Base-by-base conservation (phyloP, 2,329 filamentous ascomycete genomes). In the Penicillium thymicola region DNA sequence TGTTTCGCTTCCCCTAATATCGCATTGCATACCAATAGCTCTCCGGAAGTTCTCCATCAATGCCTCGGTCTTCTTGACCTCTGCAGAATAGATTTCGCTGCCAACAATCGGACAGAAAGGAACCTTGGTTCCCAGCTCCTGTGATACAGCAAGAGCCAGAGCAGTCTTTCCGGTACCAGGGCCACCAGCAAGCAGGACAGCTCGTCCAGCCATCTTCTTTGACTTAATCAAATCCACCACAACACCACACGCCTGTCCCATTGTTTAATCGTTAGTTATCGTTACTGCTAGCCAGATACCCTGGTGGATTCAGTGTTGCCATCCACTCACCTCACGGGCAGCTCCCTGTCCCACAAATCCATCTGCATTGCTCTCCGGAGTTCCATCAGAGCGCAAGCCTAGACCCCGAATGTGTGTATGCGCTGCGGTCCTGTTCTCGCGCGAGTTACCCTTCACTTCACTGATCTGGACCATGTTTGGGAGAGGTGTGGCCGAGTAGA, bases 41-140 rank as follows among this genome's bases (percentile, higher is more conserved):
- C 94, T 84, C 73, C 94, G 85, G 76, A 99, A 99, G 80, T 97
- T 97, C 82, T 99, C 94, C 94, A 97, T 97, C 72, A 99, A 80
- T 65, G 96, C 89, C 77, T 99, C 94, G 48, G 94, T 99, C 85
- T 99, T 99, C 85, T 99, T 99, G 62, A 99, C 92, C 77, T 99
- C 94, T 44, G 93, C 89, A 66, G 91, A 96, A 79, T 97, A 99
- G 69, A 99, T 89, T 77, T 99, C 94, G 80, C 92, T 97, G 67
- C 92, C 94, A 51, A 97, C 94, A 72, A 99, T 97, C 38, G 93
- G 92, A 76, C 94, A 97, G 75, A 99, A 99, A 7, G 94, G 94
- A 55, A 99, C 96, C 80, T 97, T 97, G 48, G 92, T 97, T 66
- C 94, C 94, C 64, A 99, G 82, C 76, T 99, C 94, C 78, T 97